These are phyloP conservation scores for Tetracladium maxilliforme DNA, from an alignment of 2,329 filamentous ascomycete genomes.

Conservation along the genomic window DNA sequence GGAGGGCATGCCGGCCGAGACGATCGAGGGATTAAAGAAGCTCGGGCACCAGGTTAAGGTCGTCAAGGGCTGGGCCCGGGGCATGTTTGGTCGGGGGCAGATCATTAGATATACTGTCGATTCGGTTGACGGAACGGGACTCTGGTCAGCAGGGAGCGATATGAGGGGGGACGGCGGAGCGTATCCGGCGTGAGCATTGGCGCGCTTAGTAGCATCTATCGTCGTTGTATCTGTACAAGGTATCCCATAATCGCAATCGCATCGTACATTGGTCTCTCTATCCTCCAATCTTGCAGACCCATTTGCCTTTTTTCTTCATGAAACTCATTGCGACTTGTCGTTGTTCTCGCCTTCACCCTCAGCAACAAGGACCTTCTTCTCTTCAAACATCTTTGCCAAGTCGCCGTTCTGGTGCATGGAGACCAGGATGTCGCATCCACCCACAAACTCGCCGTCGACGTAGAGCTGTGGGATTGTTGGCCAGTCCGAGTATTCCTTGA, in stretches of 20 bases:
- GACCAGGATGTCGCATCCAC: constrained; percentile 94
- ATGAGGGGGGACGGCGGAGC: constrained; percentile 67
- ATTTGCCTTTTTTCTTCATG: too few relatives aligned
- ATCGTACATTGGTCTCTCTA: too few relatives aligned
- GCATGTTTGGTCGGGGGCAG: constrained; percentile 74
- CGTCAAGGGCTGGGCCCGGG: constrained; percentile 47
- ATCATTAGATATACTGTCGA: constrained; percentile 69
- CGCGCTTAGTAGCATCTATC: too few relatives aligned
- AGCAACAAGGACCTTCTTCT: constrained; percentile 71
- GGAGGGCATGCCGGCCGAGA: constrained; percentile 60
- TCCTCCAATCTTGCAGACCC: too few relatives aligned
- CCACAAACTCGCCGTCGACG: constrained; percentile 87
- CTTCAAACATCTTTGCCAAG: constrained; percentile 78
- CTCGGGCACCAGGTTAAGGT: constrained; percentile 64
- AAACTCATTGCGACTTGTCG: too few relatives aligned
- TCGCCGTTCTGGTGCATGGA: constrained; percentile 96
- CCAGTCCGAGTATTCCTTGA: constrained; percentile 99
- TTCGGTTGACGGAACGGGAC: constrained; percentile 49
- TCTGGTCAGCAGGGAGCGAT: constrained; percentile 88
- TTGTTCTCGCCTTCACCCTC: constrained; percentile 29
- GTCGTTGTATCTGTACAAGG: too few relatives aligned
- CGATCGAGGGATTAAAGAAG: constrained; percentile 48
- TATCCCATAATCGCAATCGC: too few relatives aligned
- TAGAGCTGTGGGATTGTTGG: constrained; percentile 97
- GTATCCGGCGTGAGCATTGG: constrained; percentile 27